Base-by-base conservation (phyloP, 2,329 filamentous ascomycete genomes). In the Nothopassalora personata region DNA sequence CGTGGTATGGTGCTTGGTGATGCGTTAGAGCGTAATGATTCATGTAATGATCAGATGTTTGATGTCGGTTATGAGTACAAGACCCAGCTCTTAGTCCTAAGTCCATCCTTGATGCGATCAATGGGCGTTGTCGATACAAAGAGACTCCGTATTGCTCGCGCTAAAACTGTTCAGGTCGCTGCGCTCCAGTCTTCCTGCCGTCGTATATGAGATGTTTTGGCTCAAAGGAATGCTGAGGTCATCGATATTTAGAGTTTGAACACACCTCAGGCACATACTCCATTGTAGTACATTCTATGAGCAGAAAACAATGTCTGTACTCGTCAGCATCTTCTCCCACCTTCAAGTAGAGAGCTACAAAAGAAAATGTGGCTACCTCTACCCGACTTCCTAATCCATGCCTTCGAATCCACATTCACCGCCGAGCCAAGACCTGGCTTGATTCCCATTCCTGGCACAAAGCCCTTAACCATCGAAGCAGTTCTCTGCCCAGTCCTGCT, bases 401-500 rank as follows among this genome's bases (percentile, higher is more conserved):
- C 54, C 43, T 28, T 64, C 23, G 36, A 63, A 11, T 64, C 65
- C 3, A 56, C 61, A 6, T 60, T 66, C 54, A 65, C 63, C 8
- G 61, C 68, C 23, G 64, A 70, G 59, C 73, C 73, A 18, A 66
- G 74, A 50, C 69, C 74, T 34, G 75, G 73, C 33, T 69, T 78
- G 31, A 71, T 73, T 49, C 74, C 75, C 1, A 73, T 77, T 47
- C 75, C 75, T n/a, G 73, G 72, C 23, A 77, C 73, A 4, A 71
- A 63, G 19, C 73, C 75, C 5, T 67, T 78, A 23, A 76, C 74
- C 0, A 63, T 76, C 27, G 67, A 72, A 49, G 74, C 75, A 6
- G 67, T 75, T 5, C 56, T 78, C 30, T 67, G 72, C 30, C 75
- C 76, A 19, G 76, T 76, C 2, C 59, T 78, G 13, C 67, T 74